Conservation (phyloP, 2,329 filamentous ascomycete genomes). For the Ophiostoma australiae region DNA sequence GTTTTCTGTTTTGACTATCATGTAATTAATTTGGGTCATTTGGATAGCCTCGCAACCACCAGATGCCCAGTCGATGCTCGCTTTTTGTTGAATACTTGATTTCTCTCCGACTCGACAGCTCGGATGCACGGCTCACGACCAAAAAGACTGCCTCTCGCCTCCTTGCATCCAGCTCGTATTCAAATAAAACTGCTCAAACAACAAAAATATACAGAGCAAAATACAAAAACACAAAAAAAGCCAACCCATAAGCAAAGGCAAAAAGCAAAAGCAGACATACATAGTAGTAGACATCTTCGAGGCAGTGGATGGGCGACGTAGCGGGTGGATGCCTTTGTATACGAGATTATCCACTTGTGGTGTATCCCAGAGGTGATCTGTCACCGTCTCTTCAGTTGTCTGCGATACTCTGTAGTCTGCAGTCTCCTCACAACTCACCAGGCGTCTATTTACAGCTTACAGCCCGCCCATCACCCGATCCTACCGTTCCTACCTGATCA, state of each 20-base stretch:
- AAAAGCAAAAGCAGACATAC: too few relatives aligned
- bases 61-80: background rate
- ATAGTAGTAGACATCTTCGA: background rate
- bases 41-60: background rate
- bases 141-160: background rate
- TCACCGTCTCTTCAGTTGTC: slow-evolving; percentile 8
- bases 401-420: background rate
- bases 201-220: too few relatives aligned
- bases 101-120: background rate
- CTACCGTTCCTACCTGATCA: background rate
- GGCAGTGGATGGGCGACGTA: background rate
- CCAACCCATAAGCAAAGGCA: background rate
- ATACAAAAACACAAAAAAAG: background rate
- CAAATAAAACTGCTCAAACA: background rate
- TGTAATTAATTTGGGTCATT: background rate
- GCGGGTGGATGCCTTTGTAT: background rate
- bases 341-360: slow-evolving; percentile 13
- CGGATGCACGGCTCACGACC: background rate
- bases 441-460: background rate
- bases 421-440: background rate
- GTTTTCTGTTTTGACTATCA: background rate
- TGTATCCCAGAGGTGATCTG: slow-evolving; percentile 3
- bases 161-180: background rate
- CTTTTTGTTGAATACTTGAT: background rate
- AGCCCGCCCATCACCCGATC: background rate